Conservation (phyloP, 495 filamentous ascomycete genomes). For the Penicillium canescens region DNA sequence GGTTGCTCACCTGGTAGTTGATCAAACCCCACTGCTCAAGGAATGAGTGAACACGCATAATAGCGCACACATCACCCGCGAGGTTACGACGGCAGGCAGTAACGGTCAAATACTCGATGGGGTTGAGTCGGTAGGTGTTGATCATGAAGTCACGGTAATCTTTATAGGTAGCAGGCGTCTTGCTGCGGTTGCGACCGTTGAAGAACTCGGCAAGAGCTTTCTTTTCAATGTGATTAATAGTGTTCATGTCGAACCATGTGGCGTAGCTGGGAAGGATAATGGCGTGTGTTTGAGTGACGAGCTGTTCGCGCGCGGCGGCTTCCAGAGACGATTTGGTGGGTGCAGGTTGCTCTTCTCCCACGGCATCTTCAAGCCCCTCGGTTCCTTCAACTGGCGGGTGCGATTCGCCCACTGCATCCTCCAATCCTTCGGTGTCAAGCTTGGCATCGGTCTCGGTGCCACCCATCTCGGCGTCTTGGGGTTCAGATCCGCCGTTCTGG, state of each 20-base stretch:
- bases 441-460: slow-evolving; percentile 64
- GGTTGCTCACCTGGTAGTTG: slow-evolving; percentile 81
- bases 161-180: slow-evolving; percentile 96
- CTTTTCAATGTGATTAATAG: slow-evolving; percentile 81
- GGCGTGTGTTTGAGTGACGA: slow-evolving; percentile 87
- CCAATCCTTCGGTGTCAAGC: slow-evolving; percentile 53
- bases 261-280: slow-evolving; percentile 97
- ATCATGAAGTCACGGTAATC: slow-evolving; percentile 99
- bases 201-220: slow-evolving; percentile 97
- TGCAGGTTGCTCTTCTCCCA: slow-evolving; percentile 46
- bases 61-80: slow-evolving; percentile 96
- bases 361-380: slow-evolving; percentile 41
- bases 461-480: slow-evolving; percentile 85
- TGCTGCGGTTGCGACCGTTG: slow-evolving; percentile 96
- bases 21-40: slow-evolving; percentile 99
- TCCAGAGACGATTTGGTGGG: slow-evolving; percentile 80
- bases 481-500: slow-evolving; percentile 60
- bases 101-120: slow-evolving; percentile 92
- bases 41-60: slow-evolving; percentile 97
- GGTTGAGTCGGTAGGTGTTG: slow-evolving; percentile 95
- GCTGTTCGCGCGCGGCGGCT: slow-evolving; percentile 81
- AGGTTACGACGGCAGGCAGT: slow-evolving; percentile 96
- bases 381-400: slow-evolving; percentile 22
- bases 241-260: slow-evolving; percentile 98
- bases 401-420: slow-evolving; percentile 40